Evolutionary conservation across 805 yeast species (phyloP), one percentile per base, ranked within the genome.

Genomic region (Candida chilensis): DNA sequence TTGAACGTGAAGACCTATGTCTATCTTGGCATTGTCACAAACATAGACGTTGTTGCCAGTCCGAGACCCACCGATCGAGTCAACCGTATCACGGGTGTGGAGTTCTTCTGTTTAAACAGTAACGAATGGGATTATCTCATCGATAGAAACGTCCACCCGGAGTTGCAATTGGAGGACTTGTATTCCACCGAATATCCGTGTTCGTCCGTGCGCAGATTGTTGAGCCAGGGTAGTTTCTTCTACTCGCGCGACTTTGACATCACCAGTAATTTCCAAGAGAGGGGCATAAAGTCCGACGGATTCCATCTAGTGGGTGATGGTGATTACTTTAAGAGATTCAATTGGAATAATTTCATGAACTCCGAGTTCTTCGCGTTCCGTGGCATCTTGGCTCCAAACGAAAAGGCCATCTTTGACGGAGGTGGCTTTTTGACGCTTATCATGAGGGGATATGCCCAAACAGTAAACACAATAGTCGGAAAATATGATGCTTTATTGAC

Each of bases 81-180:
- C 5, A 63, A 59, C 38, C 63, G 56, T 29, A 67, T 82, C 5
- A 56, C 66, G n/a, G 74, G 68, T 16, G 81, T 78, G 1, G 76
- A 74, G 32, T 79, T 80, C 46, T 68, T 70, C 35, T 78, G 88
- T 41, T 56, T 82, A 26, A 73, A 71, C 35, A 69, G 67, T 28
- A 74, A 70, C 28, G 63, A 58, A 20, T 75, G 52, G 44, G 90
- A 80, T 45, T 41, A 52, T n/a, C n/a, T n/a, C n/a, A n/a, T n/a
- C n/a, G n/a, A n/a, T n/a, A n/a, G n/a, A n/a, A n/a, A n/a, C n/a
- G n/a, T n/a, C n/a, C n/a, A n/a, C n/a, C n/a, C n/a, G n/a, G n/a
- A n/a, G n/a, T n/a, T n/a, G n/a, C n/a, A n/a, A n/a, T n/a, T n/a
- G n/a, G n/a, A 32, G 46, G 51, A 16, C 28, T 59, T 32, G 33